Evolutionary conservation across 352 stramenopile species (phyloP).

Genomic region (Phytophthora tubulina): DNA sequence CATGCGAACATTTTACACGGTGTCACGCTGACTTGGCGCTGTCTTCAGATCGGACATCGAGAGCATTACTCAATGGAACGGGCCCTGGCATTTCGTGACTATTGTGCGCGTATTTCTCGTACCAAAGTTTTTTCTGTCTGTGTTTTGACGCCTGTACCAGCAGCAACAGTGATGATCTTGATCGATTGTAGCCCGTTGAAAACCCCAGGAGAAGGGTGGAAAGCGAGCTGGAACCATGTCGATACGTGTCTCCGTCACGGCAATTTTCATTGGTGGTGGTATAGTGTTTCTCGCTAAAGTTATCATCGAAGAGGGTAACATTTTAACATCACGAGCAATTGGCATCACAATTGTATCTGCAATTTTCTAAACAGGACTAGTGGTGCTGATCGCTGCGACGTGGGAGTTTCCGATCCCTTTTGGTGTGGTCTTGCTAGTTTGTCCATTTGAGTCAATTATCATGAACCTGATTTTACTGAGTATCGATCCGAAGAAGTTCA

Average conservation of each 20-base stretch:
- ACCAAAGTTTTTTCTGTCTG: constrained; percentile 18
- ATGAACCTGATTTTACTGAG: constrained; percentile 24
- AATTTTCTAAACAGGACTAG: constrained; percentile 17
- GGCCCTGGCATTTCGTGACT: constrained; percentile 29
- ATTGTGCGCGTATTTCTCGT: constrained; percentile 14
- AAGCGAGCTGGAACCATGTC: constrained; percentile 19
- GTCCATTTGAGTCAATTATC: constrained; percentile 32
- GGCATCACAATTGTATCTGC: constrained; percentile 23
- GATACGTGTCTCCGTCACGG: constrained; percentile 27
- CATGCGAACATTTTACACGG: not conserved
- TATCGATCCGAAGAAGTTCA: constrained; percentile 11
- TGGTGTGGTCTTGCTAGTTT: constrained; percentile 24
- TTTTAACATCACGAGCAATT: constrained; percentile 9
- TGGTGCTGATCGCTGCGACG: constrained; percentile 18
- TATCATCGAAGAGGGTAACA: constrained; percentile 18
- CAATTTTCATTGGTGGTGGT: constrained; percentile 20
- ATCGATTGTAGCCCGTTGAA: constrained; percentile 31
- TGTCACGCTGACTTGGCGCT: constrained; percentile 3
- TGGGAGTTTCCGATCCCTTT: constrained; percentile 47
- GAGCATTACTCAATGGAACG: constrained; percentile 28
- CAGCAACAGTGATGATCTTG: constrained; percentile 15
- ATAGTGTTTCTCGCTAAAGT: constrained; percentile 21
- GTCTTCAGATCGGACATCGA: constrained; percentile 30
- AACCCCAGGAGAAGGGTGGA: constrained; percentile 22
- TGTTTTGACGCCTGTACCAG: constrained; percentile 23